phyloP scores from a whole-genome alignment of 345 rosid genomes.

The Chamaenerion angustifolium region DNA sequence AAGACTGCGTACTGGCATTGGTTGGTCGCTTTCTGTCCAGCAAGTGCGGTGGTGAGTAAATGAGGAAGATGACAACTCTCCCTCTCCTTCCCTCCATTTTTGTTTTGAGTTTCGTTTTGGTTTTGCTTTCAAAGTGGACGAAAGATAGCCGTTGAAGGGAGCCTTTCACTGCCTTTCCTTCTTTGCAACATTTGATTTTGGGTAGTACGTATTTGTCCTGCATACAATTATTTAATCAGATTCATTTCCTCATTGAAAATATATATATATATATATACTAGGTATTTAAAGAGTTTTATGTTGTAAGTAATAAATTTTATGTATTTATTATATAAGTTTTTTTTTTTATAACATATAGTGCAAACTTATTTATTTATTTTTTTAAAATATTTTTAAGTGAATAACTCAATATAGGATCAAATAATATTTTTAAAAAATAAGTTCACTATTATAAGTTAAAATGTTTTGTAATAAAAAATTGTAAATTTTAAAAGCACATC shows the following conservation, averaged over 20 bases:
- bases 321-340: too few species aligned
- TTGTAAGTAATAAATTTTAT: too few species aligned
- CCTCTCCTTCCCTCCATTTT: conserved; percentile 15
- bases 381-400: too few species aligned
- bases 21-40: conserved; percentile 19
- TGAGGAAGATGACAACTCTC: conserved; percentile 14
- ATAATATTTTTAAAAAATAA: too few species aligned
- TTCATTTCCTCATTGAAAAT: background rate
- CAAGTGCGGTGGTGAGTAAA: conserved; percentile 16
- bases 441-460: too few species aligned
- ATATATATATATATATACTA: background rate
- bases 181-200: conserved; percentile 1
- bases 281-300: too few species aligned
- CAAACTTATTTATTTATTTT: too few species aligned
- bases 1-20: too few species aligned
- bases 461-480: too few species aligned
- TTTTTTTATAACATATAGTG: too few species aligned
- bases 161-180: conserved; percentile 32
- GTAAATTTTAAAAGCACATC: too few species aligned
- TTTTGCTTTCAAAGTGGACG: conserved; percentile 11
- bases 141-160: conserved; percentile 39
- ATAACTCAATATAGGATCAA: too few species aligned
- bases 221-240: background rate
- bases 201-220: conserved; percentile 5
- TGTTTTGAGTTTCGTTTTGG: conserved; percentile 8